Conservation (phyloP, 2,329 filamentous ascomycete species). For the Cladosporium sphaerospermum region DNA sequence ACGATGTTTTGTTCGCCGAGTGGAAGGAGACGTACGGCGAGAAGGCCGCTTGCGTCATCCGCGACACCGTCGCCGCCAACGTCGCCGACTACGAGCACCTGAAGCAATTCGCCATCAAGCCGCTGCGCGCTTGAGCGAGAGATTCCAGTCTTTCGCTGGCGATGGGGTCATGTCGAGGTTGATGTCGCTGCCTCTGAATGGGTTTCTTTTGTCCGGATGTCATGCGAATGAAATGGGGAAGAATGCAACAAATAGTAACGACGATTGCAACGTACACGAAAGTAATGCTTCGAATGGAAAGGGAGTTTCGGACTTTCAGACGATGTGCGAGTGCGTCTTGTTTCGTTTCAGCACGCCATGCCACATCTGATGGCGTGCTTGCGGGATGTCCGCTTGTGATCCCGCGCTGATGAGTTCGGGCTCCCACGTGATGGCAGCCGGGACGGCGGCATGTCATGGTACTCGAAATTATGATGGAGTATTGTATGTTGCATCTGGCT, state of each 20-base stretch:
- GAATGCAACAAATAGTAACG: not conserved
- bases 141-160: not conserved
- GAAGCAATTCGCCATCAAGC: slow-evolving; percentile 65
- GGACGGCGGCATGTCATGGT: no score
- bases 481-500: no score
- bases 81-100: slow-evolving; percentile 72
- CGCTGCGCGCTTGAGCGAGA: not conserved
- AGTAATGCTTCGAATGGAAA: no score
- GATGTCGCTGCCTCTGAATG: not conserved
- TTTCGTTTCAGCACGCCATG: not conserved
- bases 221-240: not conserved
- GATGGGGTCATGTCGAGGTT: not conserved
- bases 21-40: slow-evolving; percentile 71
- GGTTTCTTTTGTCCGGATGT: not conserved
- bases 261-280: no score
- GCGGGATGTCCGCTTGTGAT: not conserved
- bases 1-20: slow-evolving; percentile 61
- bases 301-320: no score
- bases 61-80: slow-evolving; percentile 65
- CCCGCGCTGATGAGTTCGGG: no score
- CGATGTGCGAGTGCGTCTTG: not conserved
- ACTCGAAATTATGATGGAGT: no score
- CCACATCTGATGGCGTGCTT: not conserved
- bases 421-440: no score
- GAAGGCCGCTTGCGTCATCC: slow-evolving; percentile 63